Conservation (phyloP, 2,329 filamentous ascomycete genomes). For the Sporothrix sp. region DNA sequence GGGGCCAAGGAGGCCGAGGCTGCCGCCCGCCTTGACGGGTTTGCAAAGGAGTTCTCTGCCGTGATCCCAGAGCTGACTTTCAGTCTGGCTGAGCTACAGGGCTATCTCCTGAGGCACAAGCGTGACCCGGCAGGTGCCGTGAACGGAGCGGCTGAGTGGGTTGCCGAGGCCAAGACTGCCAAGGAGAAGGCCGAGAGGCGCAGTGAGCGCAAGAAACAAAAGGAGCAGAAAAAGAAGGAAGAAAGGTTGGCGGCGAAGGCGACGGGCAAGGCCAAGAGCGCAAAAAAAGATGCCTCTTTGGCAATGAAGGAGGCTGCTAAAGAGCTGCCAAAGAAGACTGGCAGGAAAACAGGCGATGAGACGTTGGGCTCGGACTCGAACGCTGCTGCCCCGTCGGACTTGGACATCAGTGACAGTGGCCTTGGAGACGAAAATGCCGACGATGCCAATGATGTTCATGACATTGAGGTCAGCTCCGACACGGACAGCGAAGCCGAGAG, state of each 20-base stretch:
- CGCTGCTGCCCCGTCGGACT: background rate
- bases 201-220: slow-evolving; percentile 26
- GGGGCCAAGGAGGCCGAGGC: slow-evolving; percentile 24
- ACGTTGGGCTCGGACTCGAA: too few species aligned
- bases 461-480: background rate
- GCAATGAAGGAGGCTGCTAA: slow-evolving; percentile 17
- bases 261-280: slow-evolving; percentile 13
- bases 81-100: slow-evolving; percentile 52
- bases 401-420: background rate
- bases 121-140: slow-evolving; percentile 40
- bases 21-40: slow-evolving; percentile 31
- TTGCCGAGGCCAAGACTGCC: slow-evolving; percentile 38
- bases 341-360: slow-evolving; percentile 15
- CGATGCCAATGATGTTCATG: background rate
- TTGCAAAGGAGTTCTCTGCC: slow-evolving; percentile 40
- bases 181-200: slow-evolving; percentile 35
- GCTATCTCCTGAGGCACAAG: slow-evolving; percentile 48
- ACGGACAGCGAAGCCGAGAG: slow-evolving; percentile 9
- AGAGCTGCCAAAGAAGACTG: slow-evolving; percentile 18
- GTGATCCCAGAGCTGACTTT: slow-evolving; percentile 47
- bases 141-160: slow-evolving; percentile 38
- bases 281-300: slow-evolving; percentile 10
- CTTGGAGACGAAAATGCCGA: background rate
- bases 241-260: slow-evolving; percentile 20
- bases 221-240: slow-evolving; percentile 20